Conservation (phyloP, 345 rosid genomes). For the Xanthoceras sorbifolium region DNA sequence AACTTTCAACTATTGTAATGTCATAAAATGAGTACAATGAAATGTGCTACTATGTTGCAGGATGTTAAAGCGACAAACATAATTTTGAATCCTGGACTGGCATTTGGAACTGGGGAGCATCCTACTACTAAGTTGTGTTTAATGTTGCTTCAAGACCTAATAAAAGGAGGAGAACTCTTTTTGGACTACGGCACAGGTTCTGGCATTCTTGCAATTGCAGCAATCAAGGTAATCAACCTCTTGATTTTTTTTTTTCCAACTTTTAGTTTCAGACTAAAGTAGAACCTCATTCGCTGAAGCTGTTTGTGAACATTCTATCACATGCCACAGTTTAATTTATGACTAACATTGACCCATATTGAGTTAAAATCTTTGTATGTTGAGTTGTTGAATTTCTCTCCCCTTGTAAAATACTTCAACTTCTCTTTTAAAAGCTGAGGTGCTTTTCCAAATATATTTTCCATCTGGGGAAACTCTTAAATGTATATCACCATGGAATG, state of each 20-base stretch:
- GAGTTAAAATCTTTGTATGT: not conserved
- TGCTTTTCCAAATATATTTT: not conserved
- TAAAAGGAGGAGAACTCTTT: constrained; percentile 75
- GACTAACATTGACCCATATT: not conserved
- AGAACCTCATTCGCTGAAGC: not conserved
- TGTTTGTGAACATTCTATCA: not conserved
- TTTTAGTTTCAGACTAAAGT: not conserved
- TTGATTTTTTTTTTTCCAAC: not conserved
- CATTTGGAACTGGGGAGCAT: constrained; percentile 95
- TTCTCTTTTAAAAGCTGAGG: not conserved
- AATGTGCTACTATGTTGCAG: constrained; percentile 37
- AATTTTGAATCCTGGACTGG: constrained; percentile 79
- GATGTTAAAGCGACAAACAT: constrained; percentile 65
- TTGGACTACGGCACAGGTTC: constrained; percentile 95
- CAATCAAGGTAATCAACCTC: constrained; percentile 59
- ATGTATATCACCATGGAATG: not conserved
- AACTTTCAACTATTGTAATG: not conserved
- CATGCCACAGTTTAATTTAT: not conserved
- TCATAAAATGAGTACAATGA: not conserved
- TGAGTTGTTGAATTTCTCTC: not conserved
- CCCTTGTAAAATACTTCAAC: not conserved
- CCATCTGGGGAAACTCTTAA: not conserved
- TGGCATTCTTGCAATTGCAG: constrained; percentile 89
- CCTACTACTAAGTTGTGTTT: constrained; percentile 76
- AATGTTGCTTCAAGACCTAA: constrained; percentile 54